Evolutionary conservation across 2,329 filamentous ascomycete genomes (phyloP).

Genomic region (Beauveria pseudobassiana): DNA sequence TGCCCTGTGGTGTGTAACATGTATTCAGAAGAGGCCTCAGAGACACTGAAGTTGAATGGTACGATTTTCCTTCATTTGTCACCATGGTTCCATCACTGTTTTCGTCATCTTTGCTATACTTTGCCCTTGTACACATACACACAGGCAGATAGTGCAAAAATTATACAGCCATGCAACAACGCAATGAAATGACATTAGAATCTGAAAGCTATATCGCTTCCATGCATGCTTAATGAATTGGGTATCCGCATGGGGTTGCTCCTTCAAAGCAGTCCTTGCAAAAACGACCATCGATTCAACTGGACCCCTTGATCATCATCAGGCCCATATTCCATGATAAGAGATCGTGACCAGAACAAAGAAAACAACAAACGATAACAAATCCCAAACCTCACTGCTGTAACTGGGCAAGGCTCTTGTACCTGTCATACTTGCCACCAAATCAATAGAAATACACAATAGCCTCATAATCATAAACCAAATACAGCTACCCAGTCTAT

Average conservation of each 20-base stretch:
- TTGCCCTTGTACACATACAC: background rate
- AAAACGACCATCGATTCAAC: conserved; percentile 1
- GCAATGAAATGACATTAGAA: background rate
- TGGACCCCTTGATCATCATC: conserved; percentile 1
- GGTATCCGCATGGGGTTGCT: conserved; percentile 10
- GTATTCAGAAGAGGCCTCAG: no score
- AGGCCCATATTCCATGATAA: background rate
- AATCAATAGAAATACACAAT: background rate
- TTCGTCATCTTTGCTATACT: no score
- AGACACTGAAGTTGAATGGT: no score
- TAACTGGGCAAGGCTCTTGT: background rate
- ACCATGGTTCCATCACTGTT: no score
- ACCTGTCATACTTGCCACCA: background rate
- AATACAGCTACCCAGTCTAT: background rate
- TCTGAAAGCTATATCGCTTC: conserved; percentile 7
- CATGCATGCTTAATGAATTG: conserved; percentile 11
- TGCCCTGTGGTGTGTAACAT: no score
- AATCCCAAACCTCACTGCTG: conserved; percentile 1
- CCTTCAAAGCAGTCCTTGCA: conserved; percentile 10
- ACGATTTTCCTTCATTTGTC: no score
- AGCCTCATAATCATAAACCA: conserved; percentile 7
- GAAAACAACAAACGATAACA: background rate
- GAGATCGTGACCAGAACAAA: background rate
- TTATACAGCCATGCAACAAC: background rate
- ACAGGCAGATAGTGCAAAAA: background rate